Percentiles rank a stretch among this genome's conserved stretches.
Conservation (phyloP, 106 monocot species). For the Dioscorea alata region DNA sequence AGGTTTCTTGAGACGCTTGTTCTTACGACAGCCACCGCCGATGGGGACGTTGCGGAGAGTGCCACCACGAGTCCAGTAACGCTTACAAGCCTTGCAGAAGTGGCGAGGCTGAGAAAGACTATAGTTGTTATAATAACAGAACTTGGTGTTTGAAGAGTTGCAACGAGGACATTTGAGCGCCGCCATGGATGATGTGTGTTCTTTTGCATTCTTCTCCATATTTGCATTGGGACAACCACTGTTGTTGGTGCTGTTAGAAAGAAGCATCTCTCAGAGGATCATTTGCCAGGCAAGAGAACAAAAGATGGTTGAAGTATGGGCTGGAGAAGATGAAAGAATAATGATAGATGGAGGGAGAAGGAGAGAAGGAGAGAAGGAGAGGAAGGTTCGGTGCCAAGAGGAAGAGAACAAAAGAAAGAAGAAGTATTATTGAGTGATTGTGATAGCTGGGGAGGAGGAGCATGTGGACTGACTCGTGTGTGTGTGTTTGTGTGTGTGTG, state of each 20-base stretch:
- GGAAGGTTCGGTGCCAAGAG: conserved; percentile 34
- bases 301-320: neutral
- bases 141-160: conserved; percentile 68
- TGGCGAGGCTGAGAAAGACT: conserved; percentile 30
- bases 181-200: too few relatives aligned
- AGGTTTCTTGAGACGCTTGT: conserved; percentile 14
- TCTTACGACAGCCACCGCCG: conserved; percentile 33
- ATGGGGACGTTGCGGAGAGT: conserved; percentile 35
- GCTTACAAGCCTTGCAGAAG: conserved; percentile 35
- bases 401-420: conserved; percentile 24
- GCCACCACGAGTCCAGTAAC: conserved; percentile 39
- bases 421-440: conserved; percentile 18
- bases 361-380: neutral
- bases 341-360: neutral
- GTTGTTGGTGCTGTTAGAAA: neutral
- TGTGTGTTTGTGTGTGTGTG: too few relatives aligned
- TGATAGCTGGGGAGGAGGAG: conserved; percentile 1
- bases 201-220: too few relatives aligned
- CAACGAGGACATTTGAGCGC: conserved; percentile 57
- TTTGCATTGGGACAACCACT: too few relatives aligned
- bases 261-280: conserved; percentile 8
- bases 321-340: neutral
- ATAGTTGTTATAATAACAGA: conserved; percentile 73
- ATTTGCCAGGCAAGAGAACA: neutral
- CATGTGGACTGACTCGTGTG: neutral